Percentiles rank a stretch among this genome's conserved stretches.
Conservation (phyloP, 306 rosid species). For the Abrus pulchellus region DNA sequence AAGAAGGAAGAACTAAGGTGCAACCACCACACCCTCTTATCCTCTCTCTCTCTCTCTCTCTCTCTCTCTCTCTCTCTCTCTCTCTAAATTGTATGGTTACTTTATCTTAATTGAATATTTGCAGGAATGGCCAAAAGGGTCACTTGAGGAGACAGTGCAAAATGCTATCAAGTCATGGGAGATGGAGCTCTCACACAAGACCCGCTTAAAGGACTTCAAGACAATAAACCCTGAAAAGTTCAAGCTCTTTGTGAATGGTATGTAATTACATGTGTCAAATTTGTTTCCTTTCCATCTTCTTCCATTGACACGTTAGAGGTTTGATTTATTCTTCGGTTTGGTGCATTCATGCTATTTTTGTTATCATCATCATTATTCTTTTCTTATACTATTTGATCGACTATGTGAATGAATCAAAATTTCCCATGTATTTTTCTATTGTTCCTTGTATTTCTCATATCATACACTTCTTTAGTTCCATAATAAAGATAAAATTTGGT, state of each 20-base stretch:
- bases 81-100: background rate
- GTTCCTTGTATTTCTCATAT: background rate
- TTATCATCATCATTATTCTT: background rate
- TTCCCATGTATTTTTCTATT: background rate
- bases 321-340: background rate
- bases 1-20: conserved; percentile 76
- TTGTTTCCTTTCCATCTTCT: conserved; percentile 12
- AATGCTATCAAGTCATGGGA: conserved; percentile 60
- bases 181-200: conserved; percentile 55
- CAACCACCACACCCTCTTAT: conserved; percentile 16
- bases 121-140: conserved; percentile 74
- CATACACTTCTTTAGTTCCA: background rate
- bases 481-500: conserved; percentile 26
- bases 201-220: conserved; percentile 46
- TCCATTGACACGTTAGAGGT: background rate
- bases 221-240: conserved; percentile 52
- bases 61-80: background rate
- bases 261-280: background rate
- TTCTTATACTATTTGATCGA: background rate
- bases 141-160: conserved; percentile 73
- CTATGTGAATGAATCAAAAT: conserved; percentile 3
- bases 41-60: background rate
- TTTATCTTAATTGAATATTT: background rate
- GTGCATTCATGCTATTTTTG: background rate
- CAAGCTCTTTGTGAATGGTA: conserved; percentile 56